These are phyloP conservation scores for Quercus berberidifolia DNA, from an alignment of 306 rosid genomes.

Conservation along the genomic window DNA sequence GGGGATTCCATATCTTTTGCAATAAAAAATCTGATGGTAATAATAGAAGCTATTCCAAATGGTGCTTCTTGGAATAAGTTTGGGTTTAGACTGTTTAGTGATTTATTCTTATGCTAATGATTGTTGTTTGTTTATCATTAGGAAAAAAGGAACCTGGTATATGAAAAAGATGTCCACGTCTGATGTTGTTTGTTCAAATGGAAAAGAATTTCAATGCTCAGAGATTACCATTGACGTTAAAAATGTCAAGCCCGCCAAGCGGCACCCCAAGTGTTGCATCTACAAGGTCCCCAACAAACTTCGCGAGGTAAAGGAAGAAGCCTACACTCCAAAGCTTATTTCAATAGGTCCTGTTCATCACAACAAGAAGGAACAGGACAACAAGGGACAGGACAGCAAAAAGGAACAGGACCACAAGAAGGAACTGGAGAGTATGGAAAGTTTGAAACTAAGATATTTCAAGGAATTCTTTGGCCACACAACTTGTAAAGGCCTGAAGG, in stretches of 20 bases:
- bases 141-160: background rate
- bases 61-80: too few species aligned
- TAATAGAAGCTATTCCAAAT: too few species aligned
- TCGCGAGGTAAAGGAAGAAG: too few species aligned
- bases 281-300: background rate
- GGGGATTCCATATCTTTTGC: too few species aligned
- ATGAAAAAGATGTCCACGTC: background rate
- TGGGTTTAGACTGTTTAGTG: too few species aligned
- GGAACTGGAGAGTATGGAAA: background rate
- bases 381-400: too few species aligned
- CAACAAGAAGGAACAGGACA: too few species aligned
- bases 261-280: background rate
- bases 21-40: too few species aligned
- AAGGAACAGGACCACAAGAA: background rate
- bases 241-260: too few species aligned
- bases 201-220: background rate
- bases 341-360: background rate
- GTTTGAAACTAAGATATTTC: background rate
- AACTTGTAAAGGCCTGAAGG: too few species aligned
- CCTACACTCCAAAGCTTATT: too few species aligned
- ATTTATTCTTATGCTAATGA: too few species aligned
- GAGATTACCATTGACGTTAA: background rate
- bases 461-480: background rate
- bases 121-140: background rate
- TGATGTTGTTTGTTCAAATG: accelerated